Evolutionary conservation across 495 filamentous ascomycete genomes (phyloP), one percentile per base, ranked within the genome.

Genomic region (Cladorrhinum samala): DNA sequence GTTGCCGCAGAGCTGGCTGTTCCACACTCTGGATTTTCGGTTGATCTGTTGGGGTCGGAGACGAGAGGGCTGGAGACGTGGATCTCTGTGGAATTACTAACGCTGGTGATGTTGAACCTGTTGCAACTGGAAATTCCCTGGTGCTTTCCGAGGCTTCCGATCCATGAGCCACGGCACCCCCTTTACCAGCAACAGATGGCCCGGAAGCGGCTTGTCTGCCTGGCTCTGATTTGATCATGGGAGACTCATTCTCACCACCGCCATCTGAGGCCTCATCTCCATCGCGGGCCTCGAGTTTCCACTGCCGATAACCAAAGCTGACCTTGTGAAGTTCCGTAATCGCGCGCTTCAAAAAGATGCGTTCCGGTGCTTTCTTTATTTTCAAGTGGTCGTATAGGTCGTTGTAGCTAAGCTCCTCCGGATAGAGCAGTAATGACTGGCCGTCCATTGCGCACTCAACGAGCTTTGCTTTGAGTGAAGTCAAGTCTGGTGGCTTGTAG

Each of bases 381-480:
- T 55, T 57, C 21, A 77, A 55, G 6, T 47, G 50, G 1, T 47
- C 39, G 54, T 64, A 71, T 13, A 77, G 48, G 9, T 46, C 14
- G 2, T 47, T 14, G 16, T 42, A 45, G 37, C 46, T 46, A 39
- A 64, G 60, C 27, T 51, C 46, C 16, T 66, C 64, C 20, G 62
- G 55, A 20, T 66, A 73, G 0, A 66, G 73, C 1, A 93, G 68
- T 0, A 94, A 72, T 0, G 78, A 73, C 27, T 76, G 64, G 5
- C 89, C 89, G 46, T 79, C 79, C 2, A 91, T 70, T 2, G 74
- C 71, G 46, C 85, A 73, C 0, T 83, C 74, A 2, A 78, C 73
- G 4, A 94, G 68, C 9, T 66, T 62, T 11, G 56, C 60, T 59
- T 80, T 82, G 9, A 92, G 71, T 0, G 56, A 19, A 7, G 56